A percentile compares a stretch with the other conserved stretches of the same genome.
Evolutionary conservation across 2,329 filamentous ascomycete genomes (phyloP).

Genomic region (Fusarium stilboides): DNA sequence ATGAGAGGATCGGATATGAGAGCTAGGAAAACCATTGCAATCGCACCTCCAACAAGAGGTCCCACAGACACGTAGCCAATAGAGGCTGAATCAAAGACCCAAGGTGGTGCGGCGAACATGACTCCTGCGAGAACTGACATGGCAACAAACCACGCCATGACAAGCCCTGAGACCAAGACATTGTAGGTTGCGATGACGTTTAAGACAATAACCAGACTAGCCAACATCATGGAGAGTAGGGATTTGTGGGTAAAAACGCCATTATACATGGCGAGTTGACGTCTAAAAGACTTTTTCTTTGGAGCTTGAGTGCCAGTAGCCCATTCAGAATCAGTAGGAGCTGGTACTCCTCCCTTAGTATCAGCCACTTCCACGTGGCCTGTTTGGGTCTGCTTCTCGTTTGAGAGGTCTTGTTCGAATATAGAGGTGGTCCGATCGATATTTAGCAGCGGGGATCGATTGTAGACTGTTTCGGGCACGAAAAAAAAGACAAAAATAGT

Average conservation of each 20-base stretch:
- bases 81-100: constrained; percentile 17
- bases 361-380: no score
- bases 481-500: constrained; percentile 19
- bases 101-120: constrained; percentile 24
- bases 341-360: no score
- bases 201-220: constrained; percentile 8
- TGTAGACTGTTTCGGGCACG: constrained; percentile 17
- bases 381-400: no score
- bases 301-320: not conserved
- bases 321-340: not conserved
- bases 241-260: constrained; percentile 15
- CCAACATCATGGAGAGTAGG: constrained; percentile 14
- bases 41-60: constrained; percentile 18
- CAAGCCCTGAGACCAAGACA: constrained; percentile 10
- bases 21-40: constrained; percentile 4
- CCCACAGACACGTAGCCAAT: constrained; percentile 20
- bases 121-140: constrained; percentile 24
- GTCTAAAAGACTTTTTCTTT: constrained; percentile 6
- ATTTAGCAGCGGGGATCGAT: not conserved
- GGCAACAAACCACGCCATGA: constrained; percentile 26
- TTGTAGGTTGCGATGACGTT: constrained; percentile 24
- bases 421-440: not conserved
- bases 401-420: no score
- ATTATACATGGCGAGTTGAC: constrained; percentile 13
- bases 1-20: constrained; percentile 14